Conservation (phyloP, 1,284 basidiomycete genomes). For the Marasmius oreades region DNA sequence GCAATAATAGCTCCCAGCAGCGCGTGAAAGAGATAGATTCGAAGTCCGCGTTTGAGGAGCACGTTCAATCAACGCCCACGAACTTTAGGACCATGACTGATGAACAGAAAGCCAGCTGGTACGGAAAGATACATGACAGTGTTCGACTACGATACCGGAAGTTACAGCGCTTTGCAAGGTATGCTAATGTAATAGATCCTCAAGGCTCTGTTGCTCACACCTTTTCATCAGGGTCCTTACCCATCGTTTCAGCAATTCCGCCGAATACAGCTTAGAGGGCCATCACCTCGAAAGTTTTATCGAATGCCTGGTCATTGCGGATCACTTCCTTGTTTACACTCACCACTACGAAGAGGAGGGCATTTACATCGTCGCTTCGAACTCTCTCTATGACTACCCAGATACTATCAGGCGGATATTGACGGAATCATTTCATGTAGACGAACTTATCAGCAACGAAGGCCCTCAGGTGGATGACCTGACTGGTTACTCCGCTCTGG, state of each 20-base stretch:
- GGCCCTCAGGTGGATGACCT: slow-evolving; percentile 48
- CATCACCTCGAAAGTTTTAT: slow-evolving; percentile 83
- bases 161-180: slow-evolving; percentile 91
- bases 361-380: slow-evolving; percentile 90
- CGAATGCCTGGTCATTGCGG: slow-evolving; percentile 76
- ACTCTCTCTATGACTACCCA: slow-evolving; percentile 79
- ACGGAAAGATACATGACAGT: slow-evolving; percentile 90
- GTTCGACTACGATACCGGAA: slow-evolving; percentile 93
- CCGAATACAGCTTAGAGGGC: slow-evolving; percentile 87
- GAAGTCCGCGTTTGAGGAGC: slow-evolving; percentile 22
- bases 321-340: slow-evolving; percentile 95
- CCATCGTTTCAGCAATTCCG: slow-evolving; percentile 91
- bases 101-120: slow-evolving; percentile 86
- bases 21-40: slow-evolving; percentile 6
- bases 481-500: slow-evolving; percentile 42
- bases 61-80: slow-evolving; percentile 20
- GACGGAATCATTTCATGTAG: slow-evolving; percentile 79
- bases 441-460: slow-evolving; percentile 56
- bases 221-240: slow-evolving; percentile 58
- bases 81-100: slow-evolving; percentile 59
- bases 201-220: neutral
- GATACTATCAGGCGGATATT: slow-evolving; percentile 82
- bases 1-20: slow-evolving; percentile 13
- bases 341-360: slow-evolving; percentile 87
- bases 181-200: slow-evolving; percentile 18